phyloP scores from a whole-genome alignment of 2,329 filamentous ascomycete species.

The Diplodia mutila region DNA sequence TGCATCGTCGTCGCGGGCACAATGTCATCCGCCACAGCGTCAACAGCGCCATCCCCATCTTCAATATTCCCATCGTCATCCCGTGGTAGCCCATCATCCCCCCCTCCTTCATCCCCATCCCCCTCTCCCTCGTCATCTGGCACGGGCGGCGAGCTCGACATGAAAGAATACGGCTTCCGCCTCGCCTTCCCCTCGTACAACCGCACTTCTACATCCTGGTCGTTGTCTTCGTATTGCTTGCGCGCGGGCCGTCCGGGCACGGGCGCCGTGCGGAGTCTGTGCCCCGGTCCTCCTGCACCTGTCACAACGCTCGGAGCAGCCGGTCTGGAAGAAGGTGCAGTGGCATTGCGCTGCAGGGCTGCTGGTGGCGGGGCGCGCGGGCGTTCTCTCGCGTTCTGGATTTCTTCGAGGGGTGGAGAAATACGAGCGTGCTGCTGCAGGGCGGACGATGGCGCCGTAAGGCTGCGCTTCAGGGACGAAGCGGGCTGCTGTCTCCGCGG shows the following conservation, averaged over 20 bases:
- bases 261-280: constrained; percentile 17
- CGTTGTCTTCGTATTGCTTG: background rate
- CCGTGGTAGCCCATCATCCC: constrained; percentile 28
- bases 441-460: background rate
- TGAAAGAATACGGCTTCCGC: constrained; percentile 12
- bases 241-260: constrained; percentile 11
- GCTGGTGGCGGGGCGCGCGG: background rate
- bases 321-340: background rate
- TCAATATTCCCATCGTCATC: background rate
- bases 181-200: background rate
- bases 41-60: background rate
- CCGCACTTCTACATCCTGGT: background rate
- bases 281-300: background rate
- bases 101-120: background rate
- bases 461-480: background rate
- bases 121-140: background rate
- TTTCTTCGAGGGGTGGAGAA: background rate
- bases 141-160: constrained; percentile 9
- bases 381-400: background rate
- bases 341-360: background rate
- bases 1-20: constrained; percentile 39
- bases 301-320: too few relatives aligned
- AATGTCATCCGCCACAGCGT: background rate
- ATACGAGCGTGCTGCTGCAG: background rate
- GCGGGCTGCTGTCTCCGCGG: background rate